Conservation (phyloP, 1,139 yeast genomes). For the Torulaspora globosa region DNA sequence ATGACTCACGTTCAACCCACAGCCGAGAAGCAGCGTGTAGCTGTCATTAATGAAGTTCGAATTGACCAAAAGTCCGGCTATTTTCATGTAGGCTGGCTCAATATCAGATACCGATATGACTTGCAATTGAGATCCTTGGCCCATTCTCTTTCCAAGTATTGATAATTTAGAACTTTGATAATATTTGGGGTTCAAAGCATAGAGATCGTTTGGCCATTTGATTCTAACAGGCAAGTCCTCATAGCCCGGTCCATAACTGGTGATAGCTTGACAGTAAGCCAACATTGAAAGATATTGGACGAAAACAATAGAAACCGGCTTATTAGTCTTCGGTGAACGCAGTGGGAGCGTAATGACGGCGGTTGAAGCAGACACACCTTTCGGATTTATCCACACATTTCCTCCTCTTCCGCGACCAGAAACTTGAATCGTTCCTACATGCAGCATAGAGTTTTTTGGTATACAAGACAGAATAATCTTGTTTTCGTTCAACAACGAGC, state of each 20-base stretch:
- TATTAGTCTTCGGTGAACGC: conserved; percentile 35
- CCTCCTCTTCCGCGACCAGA: conserved; percentile 95
- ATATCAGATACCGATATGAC: conserved; percentile 33
- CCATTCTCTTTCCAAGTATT: conserved; percentile 15
- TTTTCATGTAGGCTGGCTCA: conserved; percentile 60
- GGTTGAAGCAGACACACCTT: conserved; percentile 85
- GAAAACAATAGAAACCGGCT: conserved; percentile 56
- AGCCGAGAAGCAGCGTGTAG: conserved; percentile 70
- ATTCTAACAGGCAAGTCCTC: conserved; percentile 72
- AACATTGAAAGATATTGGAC: conserved; percentile 81
- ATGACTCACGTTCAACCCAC: conserved; percentile 81
- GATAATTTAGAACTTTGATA: conserved; percentile 33
- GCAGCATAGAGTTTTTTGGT: conserved; percentile 32
- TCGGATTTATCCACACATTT: conserved; percentile 91
- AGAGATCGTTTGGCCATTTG: conserved; percentile 97
- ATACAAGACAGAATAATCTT: conserved; percentile 46
- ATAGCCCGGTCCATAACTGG: conserved; percentile 62
- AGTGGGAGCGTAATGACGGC: conserved; percentile 60
- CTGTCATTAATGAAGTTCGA: conserved; percentile 59
- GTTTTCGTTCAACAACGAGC: conserved; percentile 71
- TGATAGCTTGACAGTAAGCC: conserved; percentile 76
- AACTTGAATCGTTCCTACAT: conserved; percentile 74
- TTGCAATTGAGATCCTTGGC: conserved; percentile 20
- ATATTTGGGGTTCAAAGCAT: conserved; percentile 64
- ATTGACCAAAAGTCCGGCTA: conserved; percentile 82